Evolutionary conservation across 176 grass and related monocot species (phyloP).

Genomic region (Carex parvula): DNA sequence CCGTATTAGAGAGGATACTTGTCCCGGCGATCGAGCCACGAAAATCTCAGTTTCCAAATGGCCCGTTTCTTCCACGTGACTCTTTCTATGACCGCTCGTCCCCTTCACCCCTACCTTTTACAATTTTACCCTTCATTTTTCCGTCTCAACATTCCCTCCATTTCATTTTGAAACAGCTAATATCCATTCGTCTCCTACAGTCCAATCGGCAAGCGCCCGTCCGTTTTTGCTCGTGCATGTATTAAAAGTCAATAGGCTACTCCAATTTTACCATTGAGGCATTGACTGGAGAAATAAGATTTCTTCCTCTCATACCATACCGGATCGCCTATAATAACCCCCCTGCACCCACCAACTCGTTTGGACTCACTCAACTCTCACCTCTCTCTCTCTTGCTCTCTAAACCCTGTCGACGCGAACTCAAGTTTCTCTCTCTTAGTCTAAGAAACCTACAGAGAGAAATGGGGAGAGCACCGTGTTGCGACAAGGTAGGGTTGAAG

Average conservation of each 20-base stretch:
- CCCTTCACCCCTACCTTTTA: background rate
- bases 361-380: slow-evolving; percentile 27
- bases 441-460: background rate
- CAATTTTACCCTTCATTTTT: background rate
- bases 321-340: slow-evolving; percentile 29
- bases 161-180: background rate
- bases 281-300: slow-evolving; percentile 17
- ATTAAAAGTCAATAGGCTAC: background rate
- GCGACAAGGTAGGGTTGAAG: slow-evolving; percentile 86
- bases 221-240: background rate
- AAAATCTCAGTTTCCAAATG: background rate
- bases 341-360: slow-evolving; percentile 29
- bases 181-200: background rate
- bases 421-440: background rate
- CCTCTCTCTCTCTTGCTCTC: background rate
- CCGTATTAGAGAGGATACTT: too few relatives aligned
- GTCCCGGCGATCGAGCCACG: background rate
- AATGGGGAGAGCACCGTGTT: slow-evolving; percentile 98
- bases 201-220: background rate
- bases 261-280: slow-evolving; percentile 12
- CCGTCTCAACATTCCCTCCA: background rate
- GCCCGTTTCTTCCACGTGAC: slow-evolving; percentile 17
- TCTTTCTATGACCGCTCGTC: slow-evolving; percentile 17
- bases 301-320: background rate
- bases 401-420: background rate